phyloP scores from a whole-genome alignment of 176 grass and related monocot genomes.

The Eleusine indica region DNA sequence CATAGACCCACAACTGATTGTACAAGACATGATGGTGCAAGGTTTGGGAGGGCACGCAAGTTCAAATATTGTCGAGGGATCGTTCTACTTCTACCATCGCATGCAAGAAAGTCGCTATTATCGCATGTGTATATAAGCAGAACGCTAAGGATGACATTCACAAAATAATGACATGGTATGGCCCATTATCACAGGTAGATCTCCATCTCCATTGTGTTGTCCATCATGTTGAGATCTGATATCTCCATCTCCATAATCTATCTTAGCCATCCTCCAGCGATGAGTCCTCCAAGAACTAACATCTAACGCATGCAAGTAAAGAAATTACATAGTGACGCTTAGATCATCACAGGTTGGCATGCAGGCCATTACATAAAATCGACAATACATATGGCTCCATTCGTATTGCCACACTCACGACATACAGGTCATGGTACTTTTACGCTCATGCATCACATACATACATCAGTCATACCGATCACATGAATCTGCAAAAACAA shows the following conservation, averaged over 20 bases:
- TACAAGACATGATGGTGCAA: not conserved
- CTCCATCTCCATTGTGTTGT: not conserved
- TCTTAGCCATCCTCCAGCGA: not conserved
- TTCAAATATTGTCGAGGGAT: not conserved
- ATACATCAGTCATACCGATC: not conserved
- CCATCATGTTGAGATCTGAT: not conserved
- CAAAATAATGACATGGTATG: not conserved
- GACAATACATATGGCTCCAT: not conserved
- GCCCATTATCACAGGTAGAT: not conserved
- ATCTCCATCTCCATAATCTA: not conserved
- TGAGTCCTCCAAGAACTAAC: not conserved
- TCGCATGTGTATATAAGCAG: not conserved
- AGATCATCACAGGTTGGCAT: not conserved
- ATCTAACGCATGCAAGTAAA: not conserved
- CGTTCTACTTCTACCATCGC: not conserved
- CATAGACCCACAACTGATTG: constrained; percentile 13
- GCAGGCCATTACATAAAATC: not conserved
- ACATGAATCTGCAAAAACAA: not conserved
- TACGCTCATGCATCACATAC: not conserved
- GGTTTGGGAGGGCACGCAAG: not conserved
- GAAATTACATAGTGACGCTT: not conserved
- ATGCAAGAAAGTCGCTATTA: not conserved
- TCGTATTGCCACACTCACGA: not conserved
- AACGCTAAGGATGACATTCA: not conserved
- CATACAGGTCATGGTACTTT: not conserved